phyloP scores from a whole-genome alignment of 345 rosid genomes.

The Populus davidiana region DNA sequence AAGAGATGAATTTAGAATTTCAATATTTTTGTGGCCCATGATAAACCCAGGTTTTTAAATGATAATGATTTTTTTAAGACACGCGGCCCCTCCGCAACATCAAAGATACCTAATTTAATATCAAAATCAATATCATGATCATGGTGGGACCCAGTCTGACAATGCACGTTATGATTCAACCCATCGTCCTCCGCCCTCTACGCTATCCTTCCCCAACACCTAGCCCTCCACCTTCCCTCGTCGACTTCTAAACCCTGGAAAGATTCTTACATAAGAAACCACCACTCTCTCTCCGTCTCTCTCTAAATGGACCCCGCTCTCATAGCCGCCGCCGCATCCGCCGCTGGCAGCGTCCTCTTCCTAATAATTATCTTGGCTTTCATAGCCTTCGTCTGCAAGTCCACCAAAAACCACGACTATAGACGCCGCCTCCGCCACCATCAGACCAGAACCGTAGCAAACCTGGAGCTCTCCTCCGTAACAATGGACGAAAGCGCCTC shows the following conservation, averaged over 20 bases:
- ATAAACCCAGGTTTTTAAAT: no score
- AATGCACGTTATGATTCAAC: not conserved
- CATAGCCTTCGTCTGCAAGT: slow-evolving; percentile 29
- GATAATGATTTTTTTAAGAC: no score
- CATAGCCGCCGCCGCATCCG: slow-evolving; percentile 22
- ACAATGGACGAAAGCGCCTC: slow-evolving; percentile 39
- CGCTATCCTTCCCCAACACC: slow-evolving; percentile 5
- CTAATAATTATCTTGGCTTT: slow-evolving; percentile 22
- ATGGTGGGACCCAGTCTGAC: not conserved
- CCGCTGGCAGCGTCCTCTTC: slow-evolving; percentile 26
- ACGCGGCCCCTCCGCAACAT: no score
- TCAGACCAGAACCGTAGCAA: slow-evolving; percentile 19
- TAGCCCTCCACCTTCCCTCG: not conserved
- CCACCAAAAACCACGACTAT: not conserved
- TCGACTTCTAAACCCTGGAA: slow-evolving; percentile 21
- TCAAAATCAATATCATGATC: not conserved
- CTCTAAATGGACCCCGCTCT: slow-evolving; percentile 11
- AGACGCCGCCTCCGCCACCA: not conserved
- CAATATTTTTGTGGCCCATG: no score
- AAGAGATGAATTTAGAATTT: no score
- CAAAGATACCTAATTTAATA: no score
- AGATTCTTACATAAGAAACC: not conserved
- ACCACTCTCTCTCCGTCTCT: not conserved
- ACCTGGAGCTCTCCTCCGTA: slow-evolving; percentile 19
- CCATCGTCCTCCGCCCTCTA: slow-evolving; percentile 5